A percentile compares a stretch with the other conserved stretches of the same genome.
phyloP scores from a whole-genome alignment of 2,329 filamentous ascomycete species.

The Aureobasidium sp. region DNA sequence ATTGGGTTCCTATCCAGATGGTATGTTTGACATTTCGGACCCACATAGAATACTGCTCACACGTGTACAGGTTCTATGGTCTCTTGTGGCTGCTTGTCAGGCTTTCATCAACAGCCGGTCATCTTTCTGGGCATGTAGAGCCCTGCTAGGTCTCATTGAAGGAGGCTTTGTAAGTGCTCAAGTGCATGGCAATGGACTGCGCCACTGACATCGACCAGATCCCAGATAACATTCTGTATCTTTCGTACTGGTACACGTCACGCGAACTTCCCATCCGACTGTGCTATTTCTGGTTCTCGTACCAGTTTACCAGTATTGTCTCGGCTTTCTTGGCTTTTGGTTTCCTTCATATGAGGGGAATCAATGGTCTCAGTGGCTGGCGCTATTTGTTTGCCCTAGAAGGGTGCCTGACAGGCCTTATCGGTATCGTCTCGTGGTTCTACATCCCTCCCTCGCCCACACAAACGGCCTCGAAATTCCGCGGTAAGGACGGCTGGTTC shows the following conservation, averaged over 20 bases:
- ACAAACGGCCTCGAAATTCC: constrained; percentile 55
- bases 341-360: constrained; percentile 42
- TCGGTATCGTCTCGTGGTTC: constrained; percentile 50
- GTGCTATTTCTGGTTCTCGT: constrained; percentile 64
- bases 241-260: constrained; percentile 70
- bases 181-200: too few species aligned
- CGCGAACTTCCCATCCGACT: constrained; percentile 62
- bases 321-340: constrained; percentile 52
- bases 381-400: constrained; percentile 48
- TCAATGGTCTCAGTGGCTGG: constrained; percentile 48
- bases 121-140: constrained; percentile 39
- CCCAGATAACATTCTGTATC: constrained; percentile 58
- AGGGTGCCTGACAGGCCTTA: constrained; percentile 45
- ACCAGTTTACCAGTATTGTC: constrained; percentile 50
- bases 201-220: too few species aligned
- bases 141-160: constrained; percentile 39
- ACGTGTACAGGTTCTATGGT: too few species aligned
- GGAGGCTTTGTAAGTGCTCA: constrained; percentile 39
- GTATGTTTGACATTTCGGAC: too few species aligned
- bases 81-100: constrained; percentile 23
- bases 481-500: constrained; percentile 60
- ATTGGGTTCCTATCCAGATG: constrained; percentile 28
- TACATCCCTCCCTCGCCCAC: constrained; percentile 58
- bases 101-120: constrained; percentile 28
- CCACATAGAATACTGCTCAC: too few species aligned